A percentile compares a stretch with the other conserved stretches of the same genome.
Evolutionary conservation across 2,329 filamentous ascomycete genomes (phyloP).

Genomic region (Nemania serpens): DNA sequence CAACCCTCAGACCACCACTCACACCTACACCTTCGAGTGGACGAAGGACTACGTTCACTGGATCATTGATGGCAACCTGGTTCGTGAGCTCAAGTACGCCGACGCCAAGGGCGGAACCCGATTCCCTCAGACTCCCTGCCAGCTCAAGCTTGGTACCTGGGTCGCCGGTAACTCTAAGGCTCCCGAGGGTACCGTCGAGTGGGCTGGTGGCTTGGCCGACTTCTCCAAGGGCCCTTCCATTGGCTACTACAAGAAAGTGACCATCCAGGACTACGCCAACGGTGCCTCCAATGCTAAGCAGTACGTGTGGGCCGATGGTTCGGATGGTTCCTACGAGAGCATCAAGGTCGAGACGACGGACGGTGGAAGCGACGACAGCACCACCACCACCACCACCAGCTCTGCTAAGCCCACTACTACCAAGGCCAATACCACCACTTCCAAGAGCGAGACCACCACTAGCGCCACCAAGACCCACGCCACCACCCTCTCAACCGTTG

Average conservation of each 20-base stretch:
- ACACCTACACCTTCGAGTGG: slow-evolving; percentile 74
- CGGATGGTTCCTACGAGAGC: slow-evolving; percentile 54
- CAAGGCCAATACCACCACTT: slow-evolving; percentile 31
- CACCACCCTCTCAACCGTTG: slow-evolving; percentile 33
- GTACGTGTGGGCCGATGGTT: slow-evolving; percentile 57
- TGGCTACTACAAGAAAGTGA: slow-evolving; percentile 62
- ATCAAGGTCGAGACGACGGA: slow-evolving; percentile 55
- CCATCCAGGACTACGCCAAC: slow-evolving; percentile 59
- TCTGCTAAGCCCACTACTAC: slow-evolving; percentile 26
- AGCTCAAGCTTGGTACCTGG: slow-evolving; percentile 72
- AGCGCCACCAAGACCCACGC: slow-evolving; percentile 24
- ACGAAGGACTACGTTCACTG: slow-evolving; percentile 66
- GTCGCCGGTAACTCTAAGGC: slow-evolving; percentile 63
- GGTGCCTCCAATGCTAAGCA: slow-evolving; percentile 53
- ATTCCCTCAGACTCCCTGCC: slow-evolving; percentile 76
- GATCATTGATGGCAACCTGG: slow-evolving; percentile 63
- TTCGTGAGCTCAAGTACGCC: slow-evolving; percentile 65
- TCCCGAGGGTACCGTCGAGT: slow-evolving; percentile 70
- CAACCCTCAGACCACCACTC: slow-evolving; percentile 57
- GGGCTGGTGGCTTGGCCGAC: slow-evolving; percentile 66
- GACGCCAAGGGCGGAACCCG: slow-evolving; percentile 62
- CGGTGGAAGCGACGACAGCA: slow-evolving; percentile 28
- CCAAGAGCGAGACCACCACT: slow-evolving; percentile 15
- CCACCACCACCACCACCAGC: slow-evolving; percentile 24
- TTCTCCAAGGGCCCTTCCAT: slow-evolving; percentile 58